Conservation (phyloP, 2,329 filamentous ascomycete species). For the Alternaria triticina region DNA sequence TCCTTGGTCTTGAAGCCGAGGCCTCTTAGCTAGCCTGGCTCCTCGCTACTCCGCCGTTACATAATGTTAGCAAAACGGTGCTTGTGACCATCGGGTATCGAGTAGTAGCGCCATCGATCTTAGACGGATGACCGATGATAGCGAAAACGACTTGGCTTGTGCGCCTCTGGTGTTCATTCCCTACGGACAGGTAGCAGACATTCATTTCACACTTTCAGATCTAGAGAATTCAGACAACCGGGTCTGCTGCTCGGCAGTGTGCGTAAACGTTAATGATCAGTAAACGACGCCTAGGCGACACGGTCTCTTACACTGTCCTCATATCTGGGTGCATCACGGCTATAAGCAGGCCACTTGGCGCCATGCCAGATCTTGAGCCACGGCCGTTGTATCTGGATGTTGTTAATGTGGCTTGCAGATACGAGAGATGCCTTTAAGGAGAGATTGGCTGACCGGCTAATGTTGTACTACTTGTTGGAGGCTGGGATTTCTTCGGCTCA, state of each 20-base stretch:
- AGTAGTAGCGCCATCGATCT: neutral
- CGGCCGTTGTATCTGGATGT: neutral
- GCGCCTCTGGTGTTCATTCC: neutral
- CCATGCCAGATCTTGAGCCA: neutral
- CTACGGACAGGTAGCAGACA: neutral
- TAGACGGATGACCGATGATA: neutral
- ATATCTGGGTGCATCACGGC: neutral
- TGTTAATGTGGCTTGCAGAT: conserved; percentile 3
- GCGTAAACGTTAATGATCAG: neutral
- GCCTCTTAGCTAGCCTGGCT: neutral
- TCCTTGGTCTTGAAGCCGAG: neutral
- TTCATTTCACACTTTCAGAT: neutral
- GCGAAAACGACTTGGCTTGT: neutral
- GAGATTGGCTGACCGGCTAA: conserved; percentile 22
- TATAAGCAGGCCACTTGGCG: neutral
- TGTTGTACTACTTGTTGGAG: conserved; percentile 5
- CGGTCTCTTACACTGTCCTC: neutral
- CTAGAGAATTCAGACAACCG: neutral
- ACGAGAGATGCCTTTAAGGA: conserved; percentile 2
- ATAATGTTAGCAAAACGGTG: neutral
- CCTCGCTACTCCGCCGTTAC: neutral
- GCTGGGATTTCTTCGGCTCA: neutral
- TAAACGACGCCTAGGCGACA: neutral
- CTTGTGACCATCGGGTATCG: neutral
- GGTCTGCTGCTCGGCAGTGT: neutral